Conservation (phyloP, 2,329 filamentous ascomycete species). For the Fusarium sp. region DNA sequence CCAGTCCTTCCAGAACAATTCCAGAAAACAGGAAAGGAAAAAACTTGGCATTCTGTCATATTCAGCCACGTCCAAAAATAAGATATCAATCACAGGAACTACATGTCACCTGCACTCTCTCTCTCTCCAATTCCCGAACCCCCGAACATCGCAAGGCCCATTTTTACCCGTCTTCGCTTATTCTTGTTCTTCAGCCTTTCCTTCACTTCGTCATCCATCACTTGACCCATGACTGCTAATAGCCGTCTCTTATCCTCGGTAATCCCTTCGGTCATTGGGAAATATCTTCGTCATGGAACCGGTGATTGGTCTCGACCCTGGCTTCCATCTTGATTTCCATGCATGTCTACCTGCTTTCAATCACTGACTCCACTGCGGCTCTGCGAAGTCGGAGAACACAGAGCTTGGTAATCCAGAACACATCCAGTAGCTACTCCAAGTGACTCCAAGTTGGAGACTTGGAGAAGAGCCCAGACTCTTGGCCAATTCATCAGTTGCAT, state of each 20-base stretch:
- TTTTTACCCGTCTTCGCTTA: neutral
- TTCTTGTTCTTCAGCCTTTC: neutral
- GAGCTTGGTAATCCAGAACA: neutral
- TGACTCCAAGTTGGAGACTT: neutral
- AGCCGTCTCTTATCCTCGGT: slow-evolving; percentile 5
- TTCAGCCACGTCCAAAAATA: neutral
- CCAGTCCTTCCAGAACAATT: slow-evolving; percentile 19
- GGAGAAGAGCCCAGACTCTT: neutral
- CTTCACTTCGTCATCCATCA: neutral
- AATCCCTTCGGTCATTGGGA: neutral
- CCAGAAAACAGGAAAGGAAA: slow-evolving; percentile 8
- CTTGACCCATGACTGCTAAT: neutral
- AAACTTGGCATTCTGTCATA: neutral
- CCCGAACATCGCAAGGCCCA: neutral
- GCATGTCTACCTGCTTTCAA: neutral
- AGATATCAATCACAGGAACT: neutral
- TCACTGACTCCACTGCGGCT: neutral
- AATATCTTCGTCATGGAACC: neutral
- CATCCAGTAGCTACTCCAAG: neutral
- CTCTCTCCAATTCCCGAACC: slow-evolving; percentile 1
- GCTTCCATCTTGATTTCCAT: neutral
- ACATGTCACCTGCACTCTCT: neutral
- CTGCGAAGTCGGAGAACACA: neutral
- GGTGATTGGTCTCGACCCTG: neutral
- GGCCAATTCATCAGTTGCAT: neutral